These are phyloP conservation scores for Populus trichocarpa DNA, from an alignment of 441 rosid genomes.

Conservation along the genomic window DNA sequence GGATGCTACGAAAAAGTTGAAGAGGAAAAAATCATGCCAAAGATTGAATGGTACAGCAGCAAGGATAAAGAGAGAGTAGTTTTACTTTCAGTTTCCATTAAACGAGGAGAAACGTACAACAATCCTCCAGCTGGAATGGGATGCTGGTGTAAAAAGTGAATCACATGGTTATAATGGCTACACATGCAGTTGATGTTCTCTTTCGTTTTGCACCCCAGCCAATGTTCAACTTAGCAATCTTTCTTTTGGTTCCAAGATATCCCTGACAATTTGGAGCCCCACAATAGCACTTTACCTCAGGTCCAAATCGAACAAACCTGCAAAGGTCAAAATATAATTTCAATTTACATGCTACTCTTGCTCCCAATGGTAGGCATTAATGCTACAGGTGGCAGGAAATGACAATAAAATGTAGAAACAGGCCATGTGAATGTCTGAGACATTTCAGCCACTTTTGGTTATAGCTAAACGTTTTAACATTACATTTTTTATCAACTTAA, in stretches of 20 bases:
- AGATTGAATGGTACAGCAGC: neutral
- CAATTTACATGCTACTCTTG: neutral
- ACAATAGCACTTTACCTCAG: conserved; percentile 80
- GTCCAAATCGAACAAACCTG: conserved; percentile 93
- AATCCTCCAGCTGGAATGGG: conserved; percentile 6
- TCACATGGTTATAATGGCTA: conserved; percentile 37
- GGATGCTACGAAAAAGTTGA: neutral
- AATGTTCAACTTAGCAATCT: conserved; percentile 45
- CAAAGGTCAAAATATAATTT: conserved; percentile 13
- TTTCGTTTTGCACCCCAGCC: conserved; percentile 91
- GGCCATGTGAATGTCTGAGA: neutral
- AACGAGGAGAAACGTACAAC: conserved; percentile 16
- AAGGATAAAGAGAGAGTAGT: neutral
- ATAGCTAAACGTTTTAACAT: neutral
- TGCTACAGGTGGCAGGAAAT: neutral
- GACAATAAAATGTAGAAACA: neutral
- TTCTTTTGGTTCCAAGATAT: conserved; percentile 69
- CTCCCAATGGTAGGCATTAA: neutral
- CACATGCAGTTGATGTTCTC: conserved; percentile 49
- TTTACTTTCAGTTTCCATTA: neutral
- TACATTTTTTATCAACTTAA: neutral
- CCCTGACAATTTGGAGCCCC: conserved; percentile 80
- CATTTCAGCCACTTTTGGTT: neutral
- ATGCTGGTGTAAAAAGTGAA: neutral
- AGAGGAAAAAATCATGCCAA: neutral